Evolutionary conservation across 495 filamentous ascomycete genomes (phyloP).

Genomic region (Extremus antarcticus): DNA sequence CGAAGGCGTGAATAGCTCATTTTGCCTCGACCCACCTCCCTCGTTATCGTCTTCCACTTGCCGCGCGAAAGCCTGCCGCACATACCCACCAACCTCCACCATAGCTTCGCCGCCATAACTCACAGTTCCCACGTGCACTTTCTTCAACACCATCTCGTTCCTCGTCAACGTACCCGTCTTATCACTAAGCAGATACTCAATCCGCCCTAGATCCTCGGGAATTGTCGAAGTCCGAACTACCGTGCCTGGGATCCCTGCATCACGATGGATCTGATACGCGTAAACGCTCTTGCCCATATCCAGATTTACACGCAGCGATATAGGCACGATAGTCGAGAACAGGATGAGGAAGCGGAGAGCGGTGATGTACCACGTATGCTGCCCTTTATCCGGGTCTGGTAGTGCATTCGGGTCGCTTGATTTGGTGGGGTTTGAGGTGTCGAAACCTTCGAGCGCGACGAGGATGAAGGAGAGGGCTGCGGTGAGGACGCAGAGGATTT

Average conservation of each 20-base stretch:
- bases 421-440: slow-evolving; percentile 36
- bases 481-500: slow-evolving; percentile 86
- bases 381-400: slow-evolving; percentile 21
- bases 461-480: slow-evolving; percentile 75
- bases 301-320: slow-evolving; percentile 89
- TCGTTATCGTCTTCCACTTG: neutral
- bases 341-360: slow-evolving; percentile 93
- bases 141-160: slow-evolving; percentile 83
- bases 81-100: slow-evolving; percentile 85
- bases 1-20: slow-evolving; percentile 55
- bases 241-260: slow-evolving; percentile 78
- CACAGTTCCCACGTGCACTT: slow-evolving; percentile 95
- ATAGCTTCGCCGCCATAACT: slow-evolving; percentile 97
- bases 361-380: slow-evolving; percentile 75
- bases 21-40: neutral
- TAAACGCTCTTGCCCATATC: slow-evolving; percentile 97
- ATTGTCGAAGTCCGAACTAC: slow-evolving; percentile 96
- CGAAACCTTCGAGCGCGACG: slow-evolving; percentile 77
- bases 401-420: neutral
- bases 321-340: slow-evolving; percentile 98
- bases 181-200: slow-evolving; percentile 93
- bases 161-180: slow-evolving; percentile 97
- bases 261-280: slow-evolving; percentile 86
- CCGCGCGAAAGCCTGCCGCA: slow-evolving; percentile 60
- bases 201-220: slow-evolving; percentile 87